phyloP scores from a whole-genome alignment of 2,329 filamentous ascomycete genomes.

The Aspergillus brunneoviolaceus region DNA sequence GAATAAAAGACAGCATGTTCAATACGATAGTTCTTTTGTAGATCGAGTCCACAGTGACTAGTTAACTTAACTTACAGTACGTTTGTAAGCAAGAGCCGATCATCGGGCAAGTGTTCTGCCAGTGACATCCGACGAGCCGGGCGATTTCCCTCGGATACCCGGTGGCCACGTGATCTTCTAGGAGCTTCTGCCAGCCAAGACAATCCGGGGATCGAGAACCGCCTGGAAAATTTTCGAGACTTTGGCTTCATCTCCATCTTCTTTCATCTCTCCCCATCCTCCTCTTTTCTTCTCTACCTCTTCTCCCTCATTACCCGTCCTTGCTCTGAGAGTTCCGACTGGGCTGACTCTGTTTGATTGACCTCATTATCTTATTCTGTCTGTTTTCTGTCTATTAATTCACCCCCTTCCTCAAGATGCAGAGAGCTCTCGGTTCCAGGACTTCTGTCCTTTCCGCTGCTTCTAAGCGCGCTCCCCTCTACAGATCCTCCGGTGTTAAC shows the following conservation, averaged over 20 bases:
- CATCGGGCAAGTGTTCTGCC: not conserved
- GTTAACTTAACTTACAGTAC: not conserved
- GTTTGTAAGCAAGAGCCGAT: not conserved
- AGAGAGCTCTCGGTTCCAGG: conserved; percentile 87
- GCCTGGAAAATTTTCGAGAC: conserved; percentile 44
- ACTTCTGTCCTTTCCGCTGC: conserved; percentile 72
- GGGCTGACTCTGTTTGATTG: conserved; percentile 31
- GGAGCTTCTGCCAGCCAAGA: conserved; percentile 45
- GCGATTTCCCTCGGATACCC: conserved; percentile 27
- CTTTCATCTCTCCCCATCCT: conserved; percentile 31
- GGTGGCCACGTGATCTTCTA: conserved; percentile 43
- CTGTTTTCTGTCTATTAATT: conserved; percentile 23
- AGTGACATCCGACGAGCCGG: conserved; percentile 25
- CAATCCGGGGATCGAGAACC: conserved; percentile 42
- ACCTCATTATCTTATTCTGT: conserved; percentile 21
- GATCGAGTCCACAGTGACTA: not conserved
- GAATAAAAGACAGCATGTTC: no score
- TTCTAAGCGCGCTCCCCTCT: conserved; percentile 56
- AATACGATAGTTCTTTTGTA: not conserved
- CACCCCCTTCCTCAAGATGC: conserved; percentile 65
- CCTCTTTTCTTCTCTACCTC: conserved; percentile 29
- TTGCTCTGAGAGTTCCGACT: conserved; percentile 34
- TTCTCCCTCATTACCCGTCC: conserved; percentile 32
- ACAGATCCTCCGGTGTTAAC: conserved; percentile 63
- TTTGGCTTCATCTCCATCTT: conserved; percentile 37